Evolutionary conservation across 1,139 yeast species (phyloP).

Genomic region (Kodamaea arcana): DNA sequence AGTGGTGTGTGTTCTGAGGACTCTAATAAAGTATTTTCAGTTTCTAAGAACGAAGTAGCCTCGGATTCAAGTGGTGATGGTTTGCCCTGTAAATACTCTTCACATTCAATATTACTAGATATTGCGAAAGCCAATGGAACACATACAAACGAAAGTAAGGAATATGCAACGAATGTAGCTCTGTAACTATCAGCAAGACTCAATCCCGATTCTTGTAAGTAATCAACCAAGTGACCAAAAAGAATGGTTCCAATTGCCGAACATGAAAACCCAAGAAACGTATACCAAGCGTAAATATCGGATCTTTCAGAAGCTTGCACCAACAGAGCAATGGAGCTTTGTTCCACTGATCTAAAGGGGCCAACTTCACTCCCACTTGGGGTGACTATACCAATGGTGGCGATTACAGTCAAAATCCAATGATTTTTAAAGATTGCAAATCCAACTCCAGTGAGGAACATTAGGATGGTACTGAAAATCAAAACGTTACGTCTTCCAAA

Average conservation of each 20-base stretch:
- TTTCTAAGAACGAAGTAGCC: slow-evolving; percentile 1
- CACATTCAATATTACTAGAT: slow-evolving; percentile 17
- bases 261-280: slow-evolving; percentile 33
- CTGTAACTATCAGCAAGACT: slow-evolving; percentile 25
- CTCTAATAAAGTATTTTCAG: not conserved
- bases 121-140: slow-evolving; percentile 17
- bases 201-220: slow-evolving; percentile 17
- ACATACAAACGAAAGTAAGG: slow-evolving; percentile 19
- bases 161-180: slow-evolving; percentile 24
- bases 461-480: slow-evolving; percentile 23
- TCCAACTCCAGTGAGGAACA: slow-evolving; percentile 29
- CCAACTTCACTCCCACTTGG: slow-evolving; percentile 46
- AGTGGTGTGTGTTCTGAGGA: not conserved
- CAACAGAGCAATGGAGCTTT: slow-evolving; percentile 35
- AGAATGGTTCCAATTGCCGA: slow-evolving; percentile 35
- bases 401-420: slow-evolving; percentile 20
- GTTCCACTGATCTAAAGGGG: slow-evolving; percentile 40
- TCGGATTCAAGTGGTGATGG: not conserved
- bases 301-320: slow-evolving; percentile 27
- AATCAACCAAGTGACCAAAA: slow-evolving; percentile 28
- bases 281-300: slow-evolving; percentile 42
- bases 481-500: slow-evolving; percentile 32
- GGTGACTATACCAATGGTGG: slow-evolving; percentile 35
- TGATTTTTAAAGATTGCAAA: slow-evolving; percentile 22
- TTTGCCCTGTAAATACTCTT: slow-evolving; percentile 1